Evolutionary conservation across 2,329 filamentous ascomycete genomes (phyloP).

Genomic region (Scedosporium minutisporum): DNA sequence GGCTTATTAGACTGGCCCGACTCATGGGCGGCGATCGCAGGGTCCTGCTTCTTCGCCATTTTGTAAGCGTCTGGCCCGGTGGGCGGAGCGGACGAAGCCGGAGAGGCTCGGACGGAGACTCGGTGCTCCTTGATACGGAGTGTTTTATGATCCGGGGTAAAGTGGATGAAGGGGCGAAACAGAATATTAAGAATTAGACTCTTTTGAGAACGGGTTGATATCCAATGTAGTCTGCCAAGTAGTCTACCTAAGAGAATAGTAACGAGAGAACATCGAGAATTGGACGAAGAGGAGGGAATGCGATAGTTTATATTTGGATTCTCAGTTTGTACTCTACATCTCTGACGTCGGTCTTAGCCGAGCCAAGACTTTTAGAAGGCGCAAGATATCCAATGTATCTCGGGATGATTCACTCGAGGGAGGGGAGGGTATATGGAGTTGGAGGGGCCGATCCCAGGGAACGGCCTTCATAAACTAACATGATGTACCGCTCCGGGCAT

Average conservation of each 20-base stretch:
- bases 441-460: not conserved
- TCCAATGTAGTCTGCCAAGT: not conserved
- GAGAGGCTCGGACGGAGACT: not conserved
- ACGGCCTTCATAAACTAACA: not conserved
- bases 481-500: too few species aligned
- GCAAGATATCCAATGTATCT: slow-evolving; percentile 1
- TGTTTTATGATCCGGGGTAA: not conserved
- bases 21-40: slow-evolving; percentile 18
- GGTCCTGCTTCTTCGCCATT: slow-evolving; percentile 18
- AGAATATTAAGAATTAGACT: not conserved
- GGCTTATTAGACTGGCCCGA: slow-evolving; percentile 37
- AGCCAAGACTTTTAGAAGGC: not conserved
- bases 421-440: not conserved
- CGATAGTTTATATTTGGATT: not conserved
- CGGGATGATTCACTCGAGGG: not conserved
- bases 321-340: not conserved
- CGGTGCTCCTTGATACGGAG: not conserved
- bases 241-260: not conserved
- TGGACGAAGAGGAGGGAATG: not conserved
- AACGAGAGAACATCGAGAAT: not conserved
- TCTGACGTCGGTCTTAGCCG: slow-evolving; percentile 2
- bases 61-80: not conserved
- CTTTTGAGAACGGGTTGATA: not conserved
- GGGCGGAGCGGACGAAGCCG: not conserved
- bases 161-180: not conserved